A percentile compares a stretch with the other conserved stretches of the same genome.
Conservation (phyloP, 441 rosid species). For the Mallotus repandus region DNA sequence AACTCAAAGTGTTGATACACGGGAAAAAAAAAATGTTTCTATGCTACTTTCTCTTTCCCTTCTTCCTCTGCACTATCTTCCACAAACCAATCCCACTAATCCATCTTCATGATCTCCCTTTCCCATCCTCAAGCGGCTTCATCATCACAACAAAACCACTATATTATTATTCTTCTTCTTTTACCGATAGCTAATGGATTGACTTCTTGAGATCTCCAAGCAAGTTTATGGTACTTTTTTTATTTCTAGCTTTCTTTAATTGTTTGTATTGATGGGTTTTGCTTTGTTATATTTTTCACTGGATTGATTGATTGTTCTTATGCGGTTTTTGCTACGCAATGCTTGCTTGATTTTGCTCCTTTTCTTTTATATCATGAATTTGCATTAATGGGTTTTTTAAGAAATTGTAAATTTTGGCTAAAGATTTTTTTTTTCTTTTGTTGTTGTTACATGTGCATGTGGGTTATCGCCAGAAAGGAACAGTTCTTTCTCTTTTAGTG, state of each 20-base stretch:
- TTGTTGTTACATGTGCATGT: not conserved
- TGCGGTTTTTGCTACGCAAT: not conserved
- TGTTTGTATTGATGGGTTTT: conserved; percentile 2
- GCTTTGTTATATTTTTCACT: not conserved
- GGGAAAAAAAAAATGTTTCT: no score
- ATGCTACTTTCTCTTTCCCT: no score
- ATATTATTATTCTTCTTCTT: no score
- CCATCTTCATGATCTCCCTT: no score
- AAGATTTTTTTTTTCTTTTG: not conserved
- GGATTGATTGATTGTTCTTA: not conserved
- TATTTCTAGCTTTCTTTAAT: conserved; percentile 7
- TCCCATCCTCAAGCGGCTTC: no score
- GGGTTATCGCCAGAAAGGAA: not conserved
- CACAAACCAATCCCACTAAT: no score
- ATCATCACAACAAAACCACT: no score
- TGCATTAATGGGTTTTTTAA: conserved; percentile 14
- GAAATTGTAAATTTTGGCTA: not conserved
- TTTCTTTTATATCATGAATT: not conserved
- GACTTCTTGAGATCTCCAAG: no score
- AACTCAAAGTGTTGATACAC: no score
- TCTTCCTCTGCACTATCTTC: no score
- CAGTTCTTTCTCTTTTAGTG: not conserved
- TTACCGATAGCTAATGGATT: no score
- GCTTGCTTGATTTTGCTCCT: not conserved
- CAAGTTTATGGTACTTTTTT: no score